phyloP scores from a whole-genome alignment of 331 rosid genomes.

The Cydonia oblonga region DNA sequence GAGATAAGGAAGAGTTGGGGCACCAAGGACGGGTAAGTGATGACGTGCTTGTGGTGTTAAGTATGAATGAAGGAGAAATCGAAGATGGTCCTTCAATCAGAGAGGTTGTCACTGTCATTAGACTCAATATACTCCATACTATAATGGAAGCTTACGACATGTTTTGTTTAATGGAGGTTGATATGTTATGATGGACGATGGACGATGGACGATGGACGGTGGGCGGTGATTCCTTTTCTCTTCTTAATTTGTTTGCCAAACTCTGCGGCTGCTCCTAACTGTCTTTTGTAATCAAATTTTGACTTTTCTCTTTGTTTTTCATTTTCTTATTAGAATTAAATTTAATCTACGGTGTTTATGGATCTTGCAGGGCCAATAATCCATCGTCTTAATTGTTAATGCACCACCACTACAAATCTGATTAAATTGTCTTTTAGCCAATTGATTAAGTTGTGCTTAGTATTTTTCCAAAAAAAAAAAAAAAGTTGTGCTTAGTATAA shows the following conservation, averaged over 20 bases:
- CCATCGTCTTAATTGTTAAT: background rate
- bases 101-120: slow-evolving; percentile 6
- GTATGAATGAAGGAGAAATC: background rate
- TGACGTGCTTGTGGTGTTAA: slow-evolving; percentile 21
- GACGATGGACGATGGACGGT: background rate
- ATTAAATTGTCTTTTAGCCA: background rate
- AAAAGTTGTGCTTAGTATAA: background rate
- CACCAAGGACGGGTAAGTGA: slow-evolving; percentile 16
- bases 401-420: background rate
- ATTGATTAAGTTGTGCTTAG: background rate
- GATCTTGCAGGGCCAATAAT: background rate
- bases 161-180: background rate
- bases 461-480: too few species aligned
- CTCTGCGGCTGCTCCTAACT: background rate
- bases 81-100: slow-evolving; percentile 1
- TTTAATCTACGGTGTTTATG: background rate
- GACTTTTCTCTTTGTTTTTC: background rate
- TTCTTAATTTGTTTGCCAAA: background rate
- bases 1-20: slow-evolving; percentile 46
- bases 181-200: background rate
- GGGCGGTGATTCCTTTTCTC: background rate
- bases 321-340: background rate
- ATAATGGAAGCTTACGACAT: background rate
- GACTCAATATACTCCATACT: background rate
- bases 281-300: background rate